phyloP scores from a whole-genome alignment of 148 eudicot genomes.

The Camellia sinensis region DNA sequence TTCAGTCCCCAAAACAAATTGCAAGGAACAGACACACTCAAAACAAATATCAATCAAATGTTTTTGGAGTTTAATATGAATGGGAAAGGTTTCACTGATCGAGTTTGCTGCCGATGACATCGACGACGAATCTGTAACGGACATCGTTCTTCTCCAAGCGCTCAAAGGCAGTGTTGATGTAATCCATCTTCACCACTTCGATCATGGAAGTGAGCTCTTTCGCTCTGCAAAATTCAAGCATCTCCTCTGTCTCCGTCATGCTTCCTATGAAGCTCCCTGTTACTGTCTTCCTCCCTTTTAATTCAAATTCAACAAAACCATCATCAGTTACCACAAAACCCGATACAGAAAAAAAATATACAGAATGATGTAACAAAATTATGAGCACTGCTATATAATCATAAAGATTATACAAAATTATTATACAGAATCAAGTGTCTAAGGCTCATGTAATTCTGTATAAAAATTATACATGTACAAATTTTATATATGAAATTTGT shows the following conservation, averaged over 20 bases:
- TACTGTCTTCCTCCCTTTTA: slow-evolving; percentile 75
- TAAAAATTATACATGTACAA: too few species aligned
- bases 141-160: slow-evolving; percentile 93
- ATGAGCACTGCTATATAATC: too few species aligned
- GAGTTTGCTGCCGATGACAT: slow-evolving; percentile 76
- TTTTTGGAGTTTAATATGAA: too few species aligned
- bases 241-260: slow-evolving; percentile 79
- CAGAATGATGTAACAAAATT: too few species aligned
- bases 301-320: not conserved
- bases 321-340: not conserved
- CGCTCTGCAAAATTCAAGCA: slow-evolving; percentile 77
- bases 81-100: slow-evolving; percentile 10
- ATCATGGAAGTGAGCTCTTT: slow-evolving; percentile 60
- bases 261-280: slow-evolving; percentile 90
- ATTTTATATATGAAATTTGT: too few species aligned
- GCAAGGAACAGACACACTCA: too few species aligned
- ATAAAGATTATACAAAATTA: too few species aligned
- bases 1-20: too few species aligned
- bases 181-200: slow-evolving; percentile 85
- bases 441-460: too few species aligned
- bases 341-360: not conserved
- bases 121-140: slow-evolving; percentile 80
- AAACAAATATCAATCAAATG: too few species aligned
- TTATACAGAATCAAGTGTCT: too few species aligned
- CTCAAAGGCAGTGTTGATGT: slow-evolving; percentile 71